Evolutionary conservation across 768 basidiomycete species (phyloP), one percentile per base, ranked within the genome.

Genomic region (Pleurotus pulmonarius): DNA sequence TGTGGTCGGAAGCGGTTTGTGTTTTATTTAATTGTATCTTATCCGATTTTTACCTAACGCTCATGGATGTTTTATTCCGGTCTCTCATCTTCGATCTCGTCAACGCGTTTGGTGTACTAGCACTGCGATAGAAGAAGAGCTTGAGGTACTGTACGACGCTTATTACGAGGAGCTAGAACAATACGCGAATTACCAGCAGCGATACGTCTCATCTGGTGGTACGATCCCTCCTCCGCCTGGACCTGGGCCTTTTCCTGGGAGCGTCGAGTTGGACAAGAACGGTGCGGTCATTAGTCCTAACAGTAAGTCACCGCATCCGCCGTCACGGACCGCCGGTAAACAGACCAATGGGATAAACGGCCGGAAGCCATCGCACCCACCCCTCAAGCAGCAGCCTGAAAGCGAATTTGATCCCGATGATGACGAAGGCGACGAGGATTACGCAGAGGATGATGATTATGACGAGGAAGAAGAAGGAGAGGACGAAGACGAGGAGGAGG

Each of bases 151-250:
- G 77, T 99, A 99, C 85, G 96, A 98, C 83, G 94, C 95, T 80
- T 99, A 98, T 84, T 98, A 98, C 86, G 93, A 97, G 73, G 96
- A 98, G 83, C 88, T 99, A 80, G 93, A 97, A 83, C 88, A 90
- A 79, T 98, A 98, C 85, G 97, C 95, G 74, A 90, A 92, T 76
- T 90, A 92, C 78, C 93, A 96, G 82, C 91, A 94, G 83, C 92
- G 87, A 75, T 94, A 94, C 78, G 90, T 92, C 65, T 85, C 86
- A 65, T 94, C 91, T 61, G 90, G 92, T 66, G 90, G 93, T 60
- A 90, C 87, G 40, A 81, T 94, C 65, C 87, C 94, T 62, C 92
- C 94, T 54, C 95, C 95, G 29, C 92, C 90, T 45, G 96, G 96
- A 12, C 95, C 97, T 6, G 96, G 97, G 25, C 97, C 97, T 4